Conservation (phyloP, 176 grass and related monocot species). For the Elaeis guineensis region DNA sequence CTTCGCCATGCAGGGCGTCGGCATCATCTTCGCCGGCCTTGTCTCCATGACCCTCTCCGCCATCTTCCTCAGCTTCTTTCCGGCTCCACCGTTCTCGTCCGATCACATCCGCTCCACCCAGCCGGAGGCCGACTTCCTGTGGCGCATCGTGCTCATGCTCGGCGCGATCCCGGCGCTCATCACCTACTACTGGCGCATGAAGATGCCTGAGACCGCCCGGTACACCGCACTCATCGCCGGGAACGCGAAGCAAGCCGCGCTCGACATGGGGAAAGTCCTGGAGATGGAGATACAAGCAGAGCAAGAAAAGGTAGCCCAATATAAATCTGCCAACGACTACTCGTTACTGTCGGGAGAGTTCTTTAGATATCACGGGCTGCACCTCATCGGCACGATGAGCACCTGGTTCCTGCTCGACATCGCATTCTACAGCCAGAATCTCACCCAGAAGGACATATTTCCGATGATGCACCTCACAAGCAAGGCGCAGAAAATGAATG, state of each 20-base stretch:
- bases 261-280: constrained; percentile 30
- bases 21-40: constrained; percentile 47
- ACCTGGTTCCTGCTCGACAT: too few relatives aligned
- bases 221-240: constrained; percentile 3
- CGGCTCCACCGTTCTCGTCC: background rate
- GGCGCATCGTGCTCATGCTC: constrained; percentile 38
- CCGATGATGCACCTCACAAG: too few relatives aligned
- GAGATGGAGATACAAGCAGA: constrained; percentile 17
- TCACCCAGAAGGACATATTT: too few relatives aligned
- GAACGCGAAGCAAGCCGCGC: constrained; percentile 24
- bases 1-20: too few relatives aligned
- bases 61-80: constrained; percentile 23
- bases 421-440: too few relatives aligned
- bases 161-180: constrained; percentile 29
- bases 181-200: constrained; percentile 11
- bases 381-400: too few relatives aligned
- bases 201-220: constrained; percentile 8
- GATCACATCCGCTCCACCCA: background rate
- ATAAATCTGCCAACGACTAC: constrained; percentile 27
- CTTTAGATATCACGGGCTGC: constrained; percentile 5
- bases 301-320: constrained; percentile 18
- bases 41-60: constrained; percentile 40
- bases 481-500: too few relatives aligned
- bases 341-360: constrained; percentile 9
- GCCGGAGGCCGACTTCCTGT: constrained; percentile 25